These are phyloP conservation scores for Neocucurbitaria cava DNA, from an alignment of 2,329 filamentous ascomycete species.

Conservation along the genomic window DNA sequence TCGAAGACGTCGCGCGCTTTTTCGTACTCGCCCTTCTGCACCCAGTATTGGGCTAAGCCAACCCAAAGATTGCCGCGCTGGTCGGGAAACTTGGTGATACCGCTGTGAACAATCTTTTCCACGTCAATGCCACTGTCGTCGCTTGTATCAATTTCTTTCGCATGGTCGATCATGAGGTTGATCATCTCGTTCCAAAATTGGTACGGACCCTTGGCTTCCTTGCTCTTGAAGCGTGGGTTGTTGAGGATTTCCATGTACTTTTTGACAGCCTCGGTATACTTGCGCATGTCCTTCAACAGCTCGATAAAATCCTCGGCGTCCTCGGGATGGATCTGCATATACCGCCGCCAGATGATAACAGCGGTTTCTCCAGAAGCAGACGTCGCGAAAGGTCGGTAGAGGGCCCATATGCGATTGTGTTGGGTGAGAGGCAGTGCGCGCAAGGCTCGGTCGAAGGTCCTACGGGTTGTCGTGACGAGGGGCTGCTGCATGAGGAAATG, in stretches of 20 bases:
- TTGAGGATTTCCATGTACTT: conserved; percentile 92
- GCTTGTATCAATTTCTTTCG: conserved; percentile 81
- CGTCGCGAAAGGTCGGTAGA: conserved; percentile 90
- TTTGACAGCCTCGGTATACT: conserved; percentile 90
- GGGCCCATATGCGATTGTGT: conserved; percentile 92
- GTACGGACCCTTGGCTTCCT: conserved; percentile 92
- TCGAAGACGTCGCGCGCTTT: conserved; percentile 92
- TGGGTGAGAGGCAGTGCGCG: conserved; percentile 92
- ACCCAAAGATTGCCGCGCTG: conserved; percentile 96
- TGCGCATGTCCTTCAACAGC: conserved; percentile 77
- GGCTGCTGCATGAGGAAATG: conserved; percentile 89
- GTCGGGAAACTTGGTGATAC: conserved; percentile 88
- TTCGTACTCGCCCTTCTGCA: conserved; percentile 90
- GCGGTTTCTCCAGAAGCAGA: conserved; percentile 90
- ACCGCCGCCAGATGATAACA: conserved; percentile 90
- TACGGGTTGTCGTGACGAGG: conserved; percentile 83
- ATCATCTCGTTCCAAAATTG: conserved; percentile 99
- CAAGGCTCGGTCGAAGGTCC: conserved; percentile 89
- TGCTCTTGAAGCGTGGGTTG: conserved; percentile 88
- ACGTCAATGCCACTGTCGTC: conserved; percentile 86
- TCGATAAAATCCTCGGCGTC: conserved; percentile 96
- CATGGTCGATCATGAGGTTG: conserved; percentile 89
- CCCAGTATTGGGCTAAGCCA: conserved; percentile 95
- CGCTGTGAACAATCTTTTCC: conserved; percentile 90
- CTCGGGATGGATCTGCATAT: conserved; percentile 97